Evolutionary conservation across 148 eudicot species (phyloP).

Genomic region (Salicornia ramosissima): DNA sequence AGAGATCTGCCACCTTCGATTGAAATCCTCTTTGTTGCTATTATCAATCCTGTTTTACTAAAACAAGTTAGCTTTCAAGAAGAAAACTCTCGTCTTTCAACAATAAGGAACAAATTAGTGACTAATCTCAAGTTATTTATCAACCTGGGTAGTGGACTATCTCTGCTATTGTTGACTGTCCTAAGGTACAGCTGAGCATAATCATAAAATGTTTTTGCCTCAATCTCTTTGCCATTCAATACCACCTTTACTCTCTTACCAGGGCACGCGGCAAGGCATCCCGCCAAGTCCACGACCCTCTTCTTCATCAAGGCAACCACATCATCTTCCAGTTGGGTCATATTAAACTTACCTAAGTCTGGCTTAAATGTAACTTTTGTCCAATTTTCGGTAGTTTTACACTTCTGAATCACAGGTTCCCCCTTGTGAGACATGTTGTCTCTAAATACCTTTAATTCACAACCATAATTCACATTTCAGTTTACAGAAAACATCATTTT

Average conservation of each 20-base stretch:
- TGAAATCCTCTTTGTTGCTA: constrained; percentile 40
- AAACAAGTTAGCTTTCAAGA: background rate
- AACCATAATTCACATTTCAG: background rate
- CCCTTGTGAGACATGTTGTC: constrained; percentile 74
- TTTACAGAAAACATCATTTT: background rate
- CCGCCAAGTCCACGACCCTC: constrained; percentile 82
- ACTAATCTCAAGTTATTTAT: background rate
- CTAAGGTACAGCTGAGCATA: constrained; percentile 65
- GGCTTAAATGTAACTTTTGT: constrained; percentile 87
- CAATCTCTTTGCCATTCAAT: constrained; percentile 53
- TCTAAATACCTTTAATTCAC: constrained; percentile 53
- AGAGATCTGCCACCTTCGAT: constrained; percentile 77
- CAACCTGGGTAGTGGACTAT: constrained; percentile 44
- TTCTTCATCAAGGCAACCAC: constrained; percentile 92
- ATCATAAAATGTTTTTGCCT: constrained; percentile 61
- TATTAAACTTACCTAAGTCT: constrained; percentile 70
- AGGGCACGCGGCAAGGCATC: constrained; percentile 79
- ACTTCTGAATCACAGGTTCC: constrained; percentile 53
- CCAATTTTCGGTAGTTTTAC: constrained; percentile 84
- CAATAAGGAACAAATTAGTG: background rate
- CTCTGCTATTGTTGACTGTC: constrained; percentile 35
- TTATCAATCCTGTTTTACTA: constrained; percentile 40
- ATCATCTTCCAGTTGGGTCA: constrained; percentile 74
- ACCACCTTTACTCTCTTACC: constrained; percentile 75
- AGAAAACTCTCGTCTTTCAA: background rate